phyloP scores from a whole-genome alignment of 176 grass and related monocot genomes.

The Saccharum spontaneum region DNA sequence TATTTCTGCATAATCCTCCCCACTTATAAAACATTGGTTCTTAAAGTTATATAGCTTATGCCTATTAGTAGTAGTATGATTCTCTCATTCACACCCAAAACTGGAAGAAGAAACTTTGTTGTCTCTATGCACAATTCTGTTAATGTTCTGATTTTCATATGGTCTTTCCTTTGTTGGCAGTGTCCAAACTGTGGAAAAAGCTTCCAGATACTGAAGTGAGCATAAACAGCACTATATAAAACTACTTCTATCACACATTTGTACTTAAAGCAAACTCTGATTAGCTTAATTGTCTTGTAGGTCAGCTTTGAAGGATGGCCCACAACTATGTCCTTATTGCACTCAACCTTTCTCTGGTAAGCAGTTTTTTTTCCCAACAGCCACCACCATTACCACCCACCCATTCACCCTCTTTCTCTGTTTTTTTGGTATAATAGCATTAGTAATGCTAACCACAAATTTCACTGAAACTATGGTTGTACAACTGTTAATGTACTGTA shows the following conservation, averaged over 20 bases:
- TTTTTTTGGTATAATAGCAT: neutral
- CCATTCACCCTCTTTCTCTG: neutral
- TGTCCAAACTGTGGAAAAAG: constrained; percentile 93
- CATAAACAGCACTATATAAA: neutral
- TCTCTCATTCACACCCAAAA: constrained; percentile 1
- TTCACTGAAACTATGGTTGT: neutral
- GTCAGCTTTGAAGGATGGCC: constrained; percentile 78
- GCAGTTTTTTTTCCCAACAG: neutral
- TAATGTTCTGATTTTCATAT: neutral
- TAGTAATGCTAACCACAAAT: neutral
- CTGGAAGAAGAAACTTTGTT: neutral
- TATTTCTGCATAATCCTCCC: neutral
- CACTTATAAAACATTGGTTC: neutral
- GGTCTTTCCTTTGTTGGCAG: constrained; percentile 49
- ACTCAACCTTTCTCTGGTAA: constrained; percentile 95
- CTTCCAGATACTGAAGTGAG: constrained; percentile 89
- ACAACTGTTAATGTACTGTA: neutral
- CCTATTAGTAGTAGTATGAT: neutral
- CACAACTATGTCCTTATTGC: constrained; percentile 85
- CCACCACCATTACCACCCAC: neutral
- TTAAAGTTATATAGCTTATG: neutral
- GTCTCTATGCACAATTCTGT: neutral
- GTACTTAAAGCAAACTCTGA: neutral
- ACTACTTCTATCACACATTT: constrained; percentile 4
- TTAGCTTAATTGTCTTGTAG: constrained; percentile 46